A percentile compares a stretch with the other conserved stretches of the same genome.
These are phyloP conservation scores for Phytomonas francai DNA, from an alignment of 208 protist species.

Conservation along the genomic window DNA sequence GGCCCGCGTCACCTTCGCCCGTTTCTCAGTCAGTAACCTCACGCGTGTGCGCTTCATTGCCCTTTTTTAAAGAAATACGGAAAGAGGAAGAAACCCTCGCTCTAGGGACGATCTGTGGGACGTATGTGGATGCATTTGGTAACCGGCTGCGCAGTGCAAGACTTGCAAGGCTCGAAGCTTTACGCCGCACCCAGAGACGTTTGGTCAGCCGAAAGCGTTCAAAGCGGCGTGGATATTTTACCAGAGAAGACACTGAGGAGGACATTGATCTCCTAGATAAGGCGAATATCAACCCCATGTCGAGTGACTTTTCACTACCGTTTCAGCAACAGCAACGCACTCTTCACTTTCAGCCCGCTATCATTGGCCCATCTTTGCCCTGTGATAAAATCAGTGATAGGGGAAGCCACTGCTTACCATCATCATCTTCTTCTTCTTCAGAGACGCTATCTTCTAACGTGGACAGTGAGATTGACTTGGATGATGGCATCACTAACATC, in stretches of 20 bases:
- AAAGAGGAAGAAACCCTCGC: conserved; percentile 27
- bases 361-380: background rate
- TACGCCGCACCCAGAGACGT: conserved; percentile 23
- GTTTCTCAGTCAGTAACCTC: conserved; percentile 7
- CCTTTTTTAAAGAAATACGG: conserved; percentile 38
- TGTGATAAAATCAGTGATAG: background rate
- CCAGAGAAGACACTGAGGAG: conserved; percentile 19
- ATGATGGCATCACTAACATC: conserved; percentile 58
- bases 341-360: background rate
- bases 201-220: conserved; percentile 25
- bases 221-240: conserved; percentile 62
- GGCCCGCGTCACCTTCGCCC: background rate
- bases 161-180: conserved; percentile 51
- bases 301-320: background rate
- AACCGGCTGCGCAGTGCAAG: conserved; percentile 73
- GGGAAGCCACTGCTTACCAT: background rate
- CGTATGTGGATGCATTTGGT: conserved; percentile 58
- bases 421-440: conserved; percentile 6
- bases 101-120: conserved; percentile 16
- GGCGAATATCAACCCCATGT: background rate
- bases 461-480: conserved; percentile 14
- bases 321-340: background rate
- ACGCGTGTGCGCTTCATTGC: conserved; percentile 20
- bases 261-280: conserved; percentile 1
- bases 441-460: conserved; percentile 1